Evolutionary conservation across 768 basidiomycete species (phyloP).

Genomic region (Mycena vulgaris): DNA sequence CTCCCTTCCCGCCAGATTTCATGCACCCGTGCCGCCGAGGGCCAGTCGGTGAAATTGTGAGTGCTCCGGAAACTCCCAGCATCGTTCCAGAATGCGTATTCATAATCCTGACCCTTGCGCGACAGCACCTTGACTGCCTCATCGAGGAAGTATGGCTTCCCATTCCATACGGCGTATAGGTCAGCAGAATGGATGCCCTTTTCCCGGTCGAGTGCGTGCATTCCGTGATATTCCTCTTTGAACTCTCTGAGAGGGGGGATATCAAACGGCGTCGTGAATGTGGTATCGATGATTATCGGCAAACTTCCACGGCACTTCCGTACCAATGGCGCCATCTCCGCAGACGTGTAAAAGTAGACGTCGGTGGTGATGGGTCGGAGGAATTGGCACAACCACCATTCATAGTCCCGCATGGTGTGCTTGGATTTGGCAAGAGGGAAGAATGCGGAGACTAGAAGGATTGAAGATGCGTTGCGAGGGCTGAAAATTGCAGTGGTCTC

Average conservation of each 20-base stretch:
- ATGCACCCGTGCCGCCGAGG: constrained; percentile 57
- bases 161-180: constrained; percentile 70
- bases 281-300: constrained; percentile 60
- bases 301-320: constrained; percentile 47
- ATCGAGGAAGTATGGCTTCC: constrained; percentile 66
- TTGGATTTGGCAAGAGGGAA: constrained; percentile 67
- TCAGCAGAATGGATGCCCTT: constrained; percentile 58
- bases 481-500: background rate
- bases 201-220: constrained; percentile 64
- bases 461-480: constrained; percentile 20
- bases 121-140: constrained; percentile 53
- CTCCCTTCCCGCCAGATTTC: constrained; percentile 57
- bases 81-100: constrained; percentile 73
- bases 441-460: constrained; percentile 69
- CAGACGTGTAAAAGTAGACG: constrained; percentile 67
- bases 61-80: constrained; percentile 66
- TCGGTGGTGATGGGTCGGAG: constrained; percentile 61
- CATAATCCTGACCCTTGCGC: constrained; percentile 50
- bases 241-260: constrained; percentile 60
- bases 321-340: constrained; percentile 53
- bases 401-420: constrained; percentile 61
- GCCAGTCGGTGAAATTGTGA: constrained; percentile 64
- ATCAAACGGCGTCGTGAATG: constrained; percentile 62
- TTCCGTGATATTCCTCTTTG: constrained; percentile 52
- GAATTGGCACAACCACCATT: constrained; percentile 59